These are phyloP conservation scores for Anisogramma anomala DNA, from an alignment of 2,329 filamentous ascomycete species.

Conservation along the genomic window DNA sequence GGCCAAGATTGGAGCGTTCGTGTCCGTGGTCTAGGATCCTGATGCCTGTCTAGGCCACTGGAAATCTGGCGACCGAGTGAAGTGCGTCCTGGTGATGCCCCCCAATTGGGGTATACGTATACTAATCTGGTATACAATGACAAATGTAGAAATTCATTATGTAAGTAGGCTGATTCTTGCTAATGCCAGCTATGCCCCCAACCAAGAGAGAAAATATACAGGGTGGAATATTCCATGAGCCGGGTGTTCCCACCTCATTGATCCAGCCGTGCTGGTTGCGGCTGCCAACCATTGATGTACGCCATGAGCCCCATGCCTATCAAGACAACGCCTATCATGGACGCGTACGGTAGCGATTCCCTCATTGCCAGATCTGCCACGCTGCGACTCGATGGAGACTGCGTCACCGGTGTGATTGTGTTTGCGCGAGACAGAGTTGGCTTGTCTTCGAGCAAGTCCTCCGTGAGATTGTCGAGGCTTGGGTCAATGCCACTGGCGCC, in stretches of 20 bases:
- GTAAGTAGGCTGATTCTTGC: not conserved
- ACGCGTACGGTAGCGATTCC: slow-evolving; percentile 61
- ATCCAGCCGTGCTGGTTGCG: slow-evolving; percentile 28
- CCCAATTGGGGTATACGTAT: too few species aligned
- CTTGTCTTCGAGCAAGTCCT: slow-evolving; percentile 24
- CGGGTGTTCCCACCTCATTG: slow-evolving; percentile 17
- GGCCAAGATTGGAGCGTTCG: too few species aligned
- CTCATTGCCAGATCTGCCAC: slow-evolving; percentile 33
- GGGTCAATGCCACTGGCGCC: slow-evolving; percentile 8
- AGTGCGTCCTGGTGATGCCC: too few species aligned
- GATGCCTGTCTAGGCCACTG: too few species aligned
- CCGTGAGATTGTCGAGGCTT: slow-evolving; percentile 18
- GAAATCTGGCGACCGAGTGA: too few species aligned
- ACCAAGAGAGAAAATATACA: not conserved
- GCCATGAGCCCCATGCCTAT: slow-evolving; percentile 77
- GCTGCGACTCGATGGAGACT: slow-evolving; percentile 28
- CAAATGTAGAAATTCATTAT: slow-evolving; percentile 5
- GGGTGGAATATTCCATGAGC: not conserved
- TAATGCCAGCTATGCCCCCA: not conserved
- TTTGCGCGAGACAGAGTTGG: slow-evolving; percentile 36
- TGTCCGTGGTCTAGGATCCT: too few species aligned
- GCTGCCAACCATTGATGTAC: slow-evolving; percentile 73
- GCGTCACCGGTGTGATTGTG: slow-evolving; percentile 35
- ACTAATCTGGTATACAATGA: slow-evolving; percentile 10
- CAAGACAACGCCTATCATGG: slow-evolving; percentile 71